Conservation (phyloP, 2,329 filamentous ascomycete species). For the Macrophomina phaseolina region DNA sequence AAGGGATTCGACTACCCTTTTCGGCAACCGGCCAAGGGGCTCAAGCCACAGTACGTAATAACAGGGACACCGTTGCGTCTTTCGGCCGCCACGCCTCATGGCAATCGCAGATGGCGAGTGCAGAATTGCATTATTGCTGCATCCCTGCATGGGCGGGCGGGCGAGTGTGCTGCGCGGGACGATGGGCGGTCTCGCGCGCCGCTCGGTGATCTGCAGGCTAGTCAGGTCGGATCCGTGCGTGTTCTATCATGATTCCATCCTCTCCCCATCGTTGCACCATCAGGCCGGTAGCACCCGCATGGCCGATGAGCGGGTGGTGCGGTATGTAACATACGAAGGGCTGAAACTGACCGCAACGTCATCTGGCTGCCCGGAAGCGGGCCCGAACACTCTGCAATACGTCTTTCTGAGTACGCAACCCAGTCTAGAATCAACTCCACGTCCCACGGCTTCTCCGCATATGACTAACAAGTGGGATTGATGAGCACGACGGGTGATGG, state of each 20-base stretch:
- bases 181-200: background rate
- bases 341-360: background rate
- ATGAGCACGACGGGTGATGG: background rate
- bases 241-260: background rate
- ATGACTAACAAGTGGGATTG: background rate
- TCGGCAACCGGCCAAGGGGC: background rate
- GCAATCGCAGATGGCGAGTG: background rate
- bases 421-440: background rate
- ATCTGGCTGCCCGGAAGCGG: background rate
- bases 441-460: background rate
- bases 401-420: background rate
- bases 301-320: background rate
- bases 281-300: background rate
- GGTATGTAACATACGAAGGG: background rate
- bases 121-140: background rate
- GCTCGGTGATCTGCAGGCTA: constrained; percentile 9
- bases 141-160: background rate
- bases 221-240: constrained; percentile 10
- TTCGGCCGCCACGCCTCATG: constrained; percentile 1
- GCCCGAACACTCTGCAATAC: background rate
- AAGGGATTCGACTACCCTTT: constrained; percentile 12
- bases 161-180: background rate
- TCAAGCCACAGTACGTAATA: constrained; percentile 24
- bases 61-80: background rate
- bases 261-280: constrained; percentile 18